Evolutionary conservation across 305 asterid genomes (phyloP), one percentile per base, ranked within the genome.

Genomic region (Fraxinus sp.): DNA sequence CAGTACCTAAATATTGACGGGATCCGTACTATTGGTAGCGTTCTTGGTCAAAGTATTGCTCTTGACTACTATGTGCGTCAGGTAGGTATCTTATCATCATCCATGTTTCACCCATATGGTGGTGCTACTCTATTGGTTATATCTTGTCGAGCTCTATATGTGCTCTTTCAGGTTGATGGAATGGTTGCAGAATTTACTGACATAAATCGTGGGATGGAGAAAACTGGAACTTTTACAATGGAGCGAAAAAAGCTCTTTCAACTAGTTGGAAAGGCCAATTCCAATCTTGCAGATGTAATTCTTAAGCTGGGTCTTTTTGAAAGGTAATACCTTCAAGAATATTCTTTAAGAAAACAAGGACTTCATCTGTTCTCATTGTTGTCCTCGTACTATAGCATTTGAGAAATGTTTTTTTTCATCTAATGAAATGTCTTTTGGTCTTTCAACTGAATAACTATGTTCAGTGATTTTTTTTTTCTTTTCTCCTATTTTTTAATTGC

Each of bases 31-130:
- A 93, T 95, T 83, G 98, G 98, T 81, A 91, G 98, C 88, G 98
- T 95, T 89, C 98, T 95, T 84, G 98, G 98, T 82, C 98, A 95
- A 86, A 93, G 98, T 89, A 93, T 95, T 88, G 98, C 98, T 85
- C 98, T 95, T 83, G 98, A 95, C 85, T 93, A 93, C 86, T 95
- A 95, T 87, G 97, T 95, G 77, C 97, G 97, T 85, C 98, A 95
- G 95, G 98, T 95, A 75, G 81, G 91, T 86, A 49, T 79, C 74
- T 46, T 39, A 22, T 57, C 73, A 41, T 80, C 14, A 84, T 75
- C 10, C 30, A 41, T 7, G 37, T n/a, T 52, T 46, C 66, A 68
- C n/a, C 62, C 77, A 66, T 80, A 28, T 18, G 82, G 33, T 35
- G 37, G 36, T 80, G 70, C 77, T 76, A 35, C 46, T 71, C 73